A percentile compares a stretch with the other conserved stretches of the same genome.
Evolutionary conservation across 169 alveolate genomes (phyloP).

Genomic region (Perkinsus chesapeaki): DNA sequence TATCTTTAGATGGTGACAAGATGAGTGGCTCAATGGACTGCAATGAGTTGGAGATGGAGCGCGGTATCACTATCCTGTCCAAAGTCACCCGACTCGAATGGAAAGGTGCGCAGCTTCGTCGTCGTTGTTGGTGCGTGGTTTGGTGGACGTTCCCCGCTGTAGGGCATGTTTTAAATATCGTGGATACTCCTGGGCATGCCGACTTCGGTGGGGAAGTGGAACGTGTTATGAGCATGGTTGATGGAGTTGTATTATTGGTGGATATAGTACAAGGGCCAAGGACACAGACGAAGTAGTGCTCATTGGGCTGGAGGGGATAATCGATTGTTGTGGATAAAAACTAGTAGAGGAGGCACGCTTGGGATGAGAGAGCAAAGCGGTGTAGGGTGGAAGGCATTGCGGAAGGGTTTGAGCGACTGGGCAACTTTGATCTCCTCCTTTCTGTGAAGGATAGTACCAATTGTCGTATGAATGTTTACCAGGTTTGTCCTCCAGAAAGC

Average conservation of each 20-base stretch:
- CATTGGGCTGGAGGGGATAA: neutral
- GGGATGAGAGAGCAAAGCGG: neutral
- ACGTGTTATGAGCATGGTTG: constrained; percentile 88
- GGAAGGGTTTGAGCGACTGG: neutral
- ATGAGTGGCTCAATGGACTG: constrained; percentile 68
- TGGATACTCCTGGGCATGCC: constrained; percentile 88
- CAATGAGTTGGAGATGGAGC: constrained; percentile 84
- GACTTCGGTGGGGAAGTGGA: constrained; percentile 98
- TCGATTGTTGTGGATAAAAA: neutral
- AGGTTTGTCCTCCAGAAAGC: constrained; percentile 73
- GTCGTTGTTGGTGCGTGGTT: constrained; percentile 20
- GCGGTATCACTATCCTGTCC: constrained; percentile 94
- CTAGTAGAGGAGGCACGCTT: neutral
- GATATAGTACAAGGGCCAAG: constrained; percentile 92
- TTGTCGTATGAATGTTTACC: neutral
- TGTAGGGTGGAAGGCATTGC: neutral
- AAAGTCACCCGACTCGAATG: constrained; percentile 83
- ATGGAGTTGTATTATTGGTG: constrained; percentile 89
- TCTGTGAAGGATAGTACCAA: neutral
- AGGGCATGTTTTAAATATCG: constrained; percentile 28
- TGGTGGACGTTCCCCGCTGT: neutral
- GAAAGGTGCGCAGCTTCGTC: constrained; percentile 57
- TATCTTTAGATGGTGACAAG: neutral
- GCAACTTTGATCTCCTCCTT: neutral
- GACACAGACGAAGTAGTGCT: constrained; percentile 66